Evolutionary conservation across 108 stramenopile genomes (phyloP), one percentile per base, ranked within the genome.

Genomic region (Pseudonitzschia multistriata): DNA sequence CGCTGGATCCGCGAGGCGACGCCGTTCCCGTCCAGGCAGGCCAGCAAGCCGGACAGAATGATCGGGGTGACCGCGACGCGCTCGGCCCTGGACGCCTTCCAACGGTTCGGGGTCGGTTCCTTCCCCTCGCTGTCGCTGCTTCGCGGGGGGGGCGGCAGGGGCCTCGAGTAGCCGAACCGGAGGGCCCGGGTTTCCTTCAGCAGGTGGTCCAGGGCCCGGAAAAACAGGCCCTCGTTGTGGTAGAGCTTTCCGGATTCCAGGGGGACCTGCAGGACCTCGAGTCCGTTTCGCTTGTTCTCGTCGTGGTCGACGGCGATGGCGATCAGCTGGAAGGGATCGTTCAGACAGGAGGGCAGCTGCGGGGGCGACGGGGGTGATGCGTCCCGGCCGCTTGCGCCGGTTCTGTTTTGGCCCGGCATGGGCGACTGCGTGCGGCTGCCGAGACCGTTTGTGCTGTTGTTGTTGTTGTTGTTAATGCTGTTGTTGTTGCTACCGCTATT

Each of bases 41-140:
- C 59, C 21, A 77, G 31, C 1, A 81, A 29, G 7, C 81, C 81
- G 13, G 81, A 76, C 52, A 81, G 55, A 35, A 81, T 67, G 36
- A 77, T 66, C 6, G 81, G 81, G 1, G 81, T 81, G 11, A 81
- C n/a, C 15, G 75, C 68, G 25, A 54, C 27, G 19, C 11, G 14
- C 22, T 59, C 22, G n/a, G 40, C 19, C 49, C 13, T 4, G 7
- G 49, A 25, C 50, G 22, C 19, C 29, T 8, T 2, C 59, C 3
- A 60, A 10, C 7, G 6, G 7, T 31, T 31, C 31, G 31, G 3
- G 13, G 3, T 45, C 42, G 37, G 37, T 7, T 49, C 49, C 15
- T 14, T 17, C 49, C 15, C n/a, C 49, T 3, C 49, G 2, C 21
- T n/a, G 24, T 52, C 50, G 3, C 1, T 19, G 50, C 22, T 11